Conservation (phyloP, 2,329 filamentous ascomycete species). For the Aspergillus pseudoterreus region DNA sequence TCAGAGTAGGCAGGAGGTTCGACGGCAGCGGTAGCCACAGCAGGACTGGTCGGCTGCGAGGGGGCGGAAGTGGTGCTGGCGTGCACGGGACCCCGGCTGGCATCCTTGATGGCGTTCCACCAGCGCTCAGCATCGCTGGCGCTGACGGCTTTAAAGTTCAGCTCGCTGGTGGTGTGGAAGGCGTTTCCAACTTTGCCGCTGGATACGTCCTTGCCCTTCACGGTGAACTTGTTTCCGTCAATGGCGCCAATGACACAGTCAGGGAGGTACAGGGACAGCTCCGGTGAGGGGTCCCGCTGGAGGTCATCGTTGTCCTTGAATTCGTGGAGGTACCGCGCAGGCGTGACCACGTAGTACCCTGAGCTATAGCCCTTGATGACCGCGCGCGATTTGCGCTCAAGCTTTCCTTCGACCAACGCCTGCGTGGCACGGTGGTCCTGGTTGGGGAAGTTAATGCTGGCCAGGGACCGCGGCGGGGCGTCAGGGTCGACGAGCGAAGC, state of each 20-base stretch:
- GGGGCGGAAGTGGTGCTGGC: conserved; percentile 10
- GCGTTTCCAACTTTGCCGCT: conserved; percentile 74
- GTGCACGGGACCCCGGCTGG: conserved; percentile 15
- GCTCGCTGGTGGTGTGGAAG: conserved; percentile 73
- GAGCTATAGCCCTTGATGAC: conserved; percentile 74
- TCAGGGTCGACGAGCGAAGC: conserved; percentile 74
- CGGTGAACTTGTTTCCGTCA: conserved; percentile 78
- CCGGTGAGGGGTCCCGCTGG: conserved; percentile 59
- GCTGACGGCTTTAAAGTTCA: conserved; percentile 83
- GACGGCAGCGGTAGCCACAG: neutral
- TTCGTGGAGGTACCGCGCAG: conserved; percentile 85
- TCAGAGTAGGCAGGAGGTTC: conserved; percentile 26
- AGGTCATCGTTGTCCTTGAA: conserved; percentile 88
- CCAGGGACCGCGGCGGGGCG: conserved; percentile 67
- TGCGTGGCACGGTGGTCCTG: conserved; percentile 76
- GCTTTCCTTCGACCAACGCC: conserved; percentile 77
- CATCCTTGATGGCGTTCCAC: conserved; percentile 65
- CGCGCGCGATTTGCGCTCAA: conserved; percentile 88
- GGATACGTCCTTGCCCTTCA: conserved; percentile 91
- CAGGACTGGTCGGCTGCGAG: conserved; percentile 11
- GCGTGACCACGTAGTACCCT: conserved; percentile 86
- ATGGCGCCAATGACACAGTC: conserved; percentile 75
- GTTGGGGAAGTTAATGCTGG: conserved; percentile 79
- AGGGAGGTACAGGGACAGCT: conserved; percentile 86
- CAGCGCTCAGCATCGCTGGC: conserved; percentile 77